Evolutionary conservation across 305 asterid species (phyloP).

Genomic region (Solanum hybrid): DNA sequence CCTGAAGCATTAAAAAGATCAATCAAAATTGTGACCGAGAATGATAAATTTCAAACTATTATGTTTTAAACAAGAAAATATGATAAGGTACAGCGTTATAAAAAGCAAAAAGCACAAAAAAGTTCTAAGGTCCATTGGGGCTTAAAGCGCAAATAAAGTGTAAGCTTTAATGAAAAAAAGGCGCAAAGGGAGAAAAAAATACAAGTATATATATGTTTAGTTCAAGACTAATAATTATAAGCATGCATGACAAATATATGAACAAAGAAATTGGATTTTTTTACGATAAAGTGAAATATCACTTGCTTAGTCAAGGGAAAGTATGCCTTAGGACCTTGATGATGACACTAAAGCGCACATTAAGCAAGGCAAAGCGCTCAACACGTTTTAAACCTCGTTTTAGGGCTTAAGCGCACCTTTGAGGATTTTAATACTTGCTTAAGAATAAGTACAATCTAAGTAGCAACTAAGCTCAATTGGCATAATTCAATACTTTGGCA

Average conservation of each 20-base stretch:
- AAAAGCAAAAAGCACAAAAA: neutral
- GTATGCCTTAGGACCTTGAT: neutral
- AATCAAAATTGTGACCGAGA: neutral
- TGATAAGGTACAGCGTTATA: neutral
- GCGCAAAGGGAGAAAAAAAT: neutral
- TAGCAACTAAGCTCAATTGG: neutral
- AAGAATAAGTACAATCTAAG: neutral
- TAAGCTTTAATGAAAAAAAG: neutral
- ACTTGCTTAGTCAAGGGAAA: neutral
- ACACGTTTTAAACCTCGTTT: neutral
- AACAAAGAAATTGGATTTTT: neutral
- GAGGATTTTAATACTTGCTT: neutral
- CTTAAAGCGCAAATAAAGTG: neutral
- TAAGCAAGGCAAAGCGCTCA: neutral
- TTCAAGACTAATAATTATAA: neutral
- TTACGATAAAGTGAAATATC: neutral
- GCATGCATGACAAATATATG: neutral
- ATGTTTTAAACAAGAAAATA: neutral
- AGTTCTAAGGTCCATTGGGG: neutral
- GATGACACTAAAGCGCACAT: neutral
- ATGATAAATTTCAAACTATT: neutral
- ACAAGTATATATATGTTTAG: neutral
- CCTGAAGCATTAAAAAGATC: conserved; percentile 37
- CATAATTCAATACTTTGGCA: neutral
- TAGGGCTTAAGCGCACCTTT: neutral